Evolutionary conservation across 306 rosid genomes (phyloP), one percentile per base, ranked within the genome.

Genomic region (Dalbergia cultrata): DNA sequence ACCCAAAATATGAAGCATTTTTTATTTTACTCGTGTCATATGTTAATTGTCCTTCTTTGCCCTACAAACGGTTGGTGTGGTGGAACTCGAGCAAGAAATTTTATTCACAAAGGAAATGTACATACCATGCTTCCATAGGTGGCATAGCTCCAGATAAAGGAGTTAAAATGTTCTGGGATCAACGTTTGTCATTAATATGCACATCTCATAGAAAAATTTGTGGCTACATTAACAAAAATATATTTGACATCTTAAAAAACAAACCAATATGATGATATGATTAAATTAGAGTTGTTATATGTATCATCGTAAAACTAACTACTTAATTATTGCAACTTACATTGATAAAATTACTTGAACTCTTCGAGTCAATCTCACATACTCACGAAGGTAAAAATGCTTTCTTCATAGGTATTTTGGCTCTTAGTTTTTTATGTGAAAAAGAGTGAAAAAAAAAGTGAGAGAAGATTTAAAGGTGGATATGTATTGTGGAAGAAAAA

Each of bases 261-360:
- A 14, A 60, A 19, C 10, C 6, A 19, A 44, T 0, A 4, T 37
- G 34, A 39, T 66, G 71, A 66, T 43, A 74, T 62, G 17, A 14
- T 5, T 12, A 62, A 26, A 56, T 17, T 56, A 56, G 61, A 18
- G 63, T 57, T 57, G 1, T 21, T 0, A 57, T 9, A 19, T n/a
- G 10, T 34, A 75, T 33, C 66, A 64, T 26, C 22, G 68, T 8
- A 74, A 62, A 61, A 61, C 7, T 16, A 58, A 58, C 53, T 31
- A 63, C 70, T 17, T 47, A 41, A 67, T 37, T 59, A 37, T n/a
- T 66, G 69, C 52, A n/a, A 17, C 60, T 54, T 54, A 8, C 60
- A 54, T 54, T 21, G 9, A 60, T 22, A 70, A 74, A 47, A 70
- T 52, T 72, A 80, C 63, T 61, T 60, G 43, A 73, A 60, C 31